Evolutionary conservation across 2,329 filamentous ascomycete species (phyloP).

Genomic region (Ciborinia camelliae): DNA sequence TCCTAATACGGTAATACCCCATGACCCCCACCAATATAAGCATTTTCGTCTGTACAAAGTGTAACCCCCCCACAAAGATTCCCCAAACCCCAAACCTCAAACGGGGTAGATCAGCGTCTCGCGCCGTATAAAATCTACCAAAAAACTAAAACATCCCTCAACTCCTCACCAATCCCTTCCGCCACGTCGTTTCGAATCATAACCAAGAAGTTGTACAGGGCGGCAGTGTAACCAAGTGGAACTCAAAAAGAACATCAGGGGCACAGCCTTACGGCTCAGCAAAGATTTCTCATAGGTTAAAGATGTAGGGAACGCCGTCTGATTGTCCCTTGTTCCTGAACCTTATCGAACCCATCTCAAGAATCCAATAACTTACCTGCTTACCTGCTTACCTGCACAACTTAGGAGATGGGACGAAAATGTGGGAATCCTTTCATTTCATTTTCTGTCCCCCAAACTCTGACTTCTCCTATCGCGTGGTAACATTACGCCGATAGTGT

Average conservation of each 20-base stretch:
- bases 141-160: background rate
- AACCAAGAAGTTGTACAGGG: background rate
- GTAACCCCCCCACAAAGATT: background rate
- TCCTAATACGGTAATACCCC: background rate
- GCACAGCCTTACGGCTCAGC: constrained; percentile 4
- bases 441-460: background rate
- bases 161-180: background rate
- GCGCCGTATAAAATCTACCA: background rate
- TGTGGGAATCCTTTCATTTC: background rate
- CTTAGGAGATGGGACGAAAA: no score
- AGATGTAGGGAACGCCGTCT: background rate
- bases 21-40: background rate
- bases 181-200: constrained; percentile 7
- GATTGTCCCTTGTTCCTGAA: no score
- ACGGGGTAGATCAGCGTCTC: no score
- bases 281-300: background rate
- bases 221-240: background rate
- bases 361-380: no score
- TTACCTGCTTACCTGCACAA: no score
- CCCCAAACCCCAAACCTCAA: no score
- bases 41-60: background rate
- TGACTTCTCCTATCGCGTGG: background rate
- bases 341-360: no score
- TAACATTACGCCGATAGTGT: background rate
- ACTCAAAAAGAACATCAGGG: background rate